A percentile compares a stretch with the other conserved stretches of the same genome.
phyloP scores from a whole-genome alignment of 345 rosid species.

The Euphorbia peplus region DNA sequence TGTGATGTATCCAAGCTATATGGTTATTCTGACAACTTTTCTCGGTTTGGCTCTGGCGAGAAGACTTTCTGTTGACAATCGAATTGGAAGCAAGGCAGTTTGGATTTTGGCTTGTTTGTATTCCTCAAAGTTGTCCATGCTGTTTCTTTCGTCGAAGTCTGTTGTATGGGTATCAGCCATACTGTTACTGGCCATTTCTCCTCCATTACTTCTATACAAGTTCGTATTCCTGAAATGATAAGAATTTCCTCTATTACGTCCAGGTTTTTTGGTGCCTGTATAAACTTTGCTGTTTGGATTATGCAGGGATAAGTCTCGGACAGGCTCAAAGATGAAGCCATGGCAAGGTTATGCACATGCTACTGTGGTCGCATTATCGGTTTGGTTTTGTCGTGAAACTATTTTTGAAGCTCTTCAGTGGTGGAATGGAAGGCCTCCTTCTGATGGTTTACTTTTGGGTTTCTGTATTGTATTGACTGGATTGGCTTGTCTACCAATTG shows the following conservation, averaged over 20 bases:
- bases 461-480: conserved; percentile 77
- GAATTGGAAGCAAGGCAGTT: conserved; percentile 72
- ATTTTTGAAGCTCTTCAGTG: conserved; percentile 93
- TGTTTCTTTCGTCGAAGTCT: conserved; percentile 78
- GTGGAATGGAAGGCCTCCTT: conserved; percentile 94
- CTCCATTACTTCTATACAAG: conserved; percentile 95
- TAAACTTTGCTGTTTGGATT: conserved; percentile 23
- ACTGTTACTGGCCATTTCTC: conserved; percentile 80
- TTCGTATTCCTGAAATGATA: conserved; percentile 22
- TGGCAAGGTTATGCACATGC: conserved; percentile 98
- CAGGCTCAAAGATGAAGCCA: conserved; percentile 87
- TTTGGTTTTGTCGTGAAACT: conserved; percentile 96
- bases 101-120: conserved; percentile 94
- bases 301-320: conserved; percentile 75
- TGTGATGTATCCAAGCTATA: conserved; percentile 97
- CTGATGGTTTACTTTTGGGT: conserved; percentile 95
- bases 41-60: conserved; percentile 83
- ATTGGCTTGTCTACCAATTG: conserved; percentile 87
- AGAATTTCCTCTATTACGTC: background rate
- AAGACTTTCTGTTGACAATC: conserved; percentile 68
- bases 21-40: conserved; percentile 83
- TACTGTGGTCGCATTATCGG: conserved; percentile 69
- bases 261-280: background rate
- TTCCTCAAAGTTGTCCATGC: conserved; percentile 89
- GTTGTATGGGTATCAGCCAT: conserved; percentile 84